Conservation (phyloP, 768 basidiomycete species). For the Phanerodontia chrysosporium region DNA sequence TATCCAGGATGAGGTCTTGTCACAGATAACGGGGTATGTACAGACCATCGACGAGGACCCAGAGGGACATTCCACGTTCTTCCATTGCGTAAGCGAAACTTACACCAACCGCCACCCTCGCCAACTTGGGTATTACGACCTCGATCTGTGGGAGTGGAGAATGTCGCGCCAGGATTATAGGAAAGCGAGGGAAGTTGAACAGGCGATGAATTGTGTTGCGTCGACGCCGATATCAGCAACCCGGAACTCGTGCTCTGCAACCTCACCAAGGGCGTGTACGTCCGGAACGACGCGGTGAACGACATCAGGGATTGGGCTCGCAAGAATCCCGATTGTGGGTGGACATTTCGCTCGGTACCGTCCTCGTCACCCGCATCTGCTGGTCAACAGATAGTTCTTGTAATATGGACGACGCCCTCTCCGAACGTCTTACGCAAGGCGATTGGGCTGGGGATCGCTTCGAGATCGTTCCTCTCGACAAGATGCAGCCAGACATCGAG, state of each 20-base stretch:
- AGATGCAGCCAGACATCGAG: background rate
- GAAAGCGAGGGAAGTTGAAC: background rate
- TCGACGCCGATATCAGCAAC: background rate
- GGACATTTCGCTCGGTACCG: background rate
- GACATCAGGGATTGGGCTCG: background rate
- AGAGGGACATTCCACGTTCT: no score
- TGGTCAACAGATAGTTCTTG: slow-evolving; percentile 1
- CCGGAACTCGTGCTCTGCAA: slow-evolving; percentile 3
- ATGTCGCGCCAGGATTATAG: background rate
- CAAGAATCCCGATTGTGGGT: background rate
- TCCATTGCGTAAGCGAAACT: no score
- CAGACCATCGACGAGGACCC: no score
- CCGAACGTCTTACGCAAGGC: background rate
- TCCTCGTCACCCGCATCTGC: slow-evolving; percentile 3
- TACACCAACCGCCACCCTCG: no score
- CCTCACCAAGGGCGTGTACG: slow-evolving; percentile 4
- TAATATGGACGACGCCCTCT: background rate
- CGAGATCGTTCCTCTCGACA: background rate
- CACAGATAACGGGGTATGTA: background rate
- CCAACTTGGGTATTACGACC: no score
- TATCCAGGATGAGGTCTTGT: no score
- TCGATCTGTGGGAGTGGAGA: no score
- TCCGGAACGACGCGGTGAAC: background rate
- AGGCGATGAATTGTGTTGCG: no score
- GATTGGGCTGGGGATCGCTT: slow-evolving; percentile 6